Percentiles rank a stretch among this genome's conserved stretches.
These are phyloP conservation scores for Kondoa malvinella DNA, from an alignment of 768 basidiomycete genomes.

Conservation along the genomic window DNA sequence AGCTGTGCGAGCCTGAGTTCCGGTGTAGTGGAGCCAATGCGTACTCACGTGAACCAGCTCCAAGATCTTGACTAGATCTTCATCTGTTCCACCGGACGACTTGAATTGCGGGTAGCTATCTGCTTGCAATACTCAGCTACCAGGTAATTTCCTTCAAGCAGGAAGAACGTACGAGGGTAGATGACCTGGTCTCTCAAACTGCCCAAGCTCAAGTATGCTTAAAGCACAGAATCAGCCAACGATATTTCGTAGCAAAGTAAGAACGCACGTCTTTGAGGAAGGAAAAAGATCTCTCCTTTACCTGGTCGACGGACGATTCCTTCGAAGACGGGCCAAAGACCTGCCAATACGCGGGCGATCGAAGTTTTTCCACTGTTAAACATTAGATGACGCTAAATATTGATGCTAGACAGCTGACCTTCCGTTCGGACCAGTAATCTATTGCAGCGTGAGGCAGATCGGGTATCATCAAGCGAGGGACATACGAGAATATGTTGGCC, in stretches of 20 bases:
- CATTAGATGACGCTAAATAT: background rate
- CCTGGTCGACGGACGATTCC: slow-evolving; percentile 39
- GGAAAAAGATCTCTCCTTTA: slow-evolving; percentile 44
- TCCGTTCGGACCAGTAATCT: slow-evolving; percentile 7
- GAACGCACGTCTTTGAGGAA: slow-evolving; percentile 54
- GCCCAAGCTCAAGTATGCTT: slow-evolving; percentile 69
- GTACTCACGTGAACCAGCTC: slow-evolving; percentile 48
- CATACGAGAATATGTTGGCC: slow-evolving; percentile 83
- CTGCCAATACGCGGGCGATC: slow-evolving; percentile 52
- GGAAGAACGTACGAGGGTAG: slow-evolving; percentile 55
- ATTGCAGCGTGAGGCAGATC: background rate
- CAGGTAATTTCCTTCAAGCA: no score
- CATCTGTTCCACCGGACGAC: slow-evolving; percentile 44
- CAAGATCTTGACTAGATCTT: slow-evolving; percentile 58
- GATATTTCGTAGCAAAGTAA: background rate
- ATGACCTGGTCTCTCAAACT: slow-evolving; percentile 65
- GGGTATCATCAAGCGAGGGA: background rate
- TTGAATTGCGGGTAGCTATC: slow-evolving; percentile 61
- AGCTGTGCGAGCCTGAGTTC: slow-evolving; percentile 29
- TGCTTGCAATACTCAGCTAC: no score
- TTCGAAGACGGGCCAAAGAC: slow-evolving; percentile 55
- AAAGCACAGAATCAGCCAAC: background rate
- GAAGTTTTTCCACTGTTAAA: slow-evolving; percentile 25
- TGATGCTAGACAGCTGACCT: no score
- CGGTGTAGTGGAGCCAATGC: background rate